Conservation (phyloP, 306 rosid genomes). For the Abrus precatorius region DNA sequence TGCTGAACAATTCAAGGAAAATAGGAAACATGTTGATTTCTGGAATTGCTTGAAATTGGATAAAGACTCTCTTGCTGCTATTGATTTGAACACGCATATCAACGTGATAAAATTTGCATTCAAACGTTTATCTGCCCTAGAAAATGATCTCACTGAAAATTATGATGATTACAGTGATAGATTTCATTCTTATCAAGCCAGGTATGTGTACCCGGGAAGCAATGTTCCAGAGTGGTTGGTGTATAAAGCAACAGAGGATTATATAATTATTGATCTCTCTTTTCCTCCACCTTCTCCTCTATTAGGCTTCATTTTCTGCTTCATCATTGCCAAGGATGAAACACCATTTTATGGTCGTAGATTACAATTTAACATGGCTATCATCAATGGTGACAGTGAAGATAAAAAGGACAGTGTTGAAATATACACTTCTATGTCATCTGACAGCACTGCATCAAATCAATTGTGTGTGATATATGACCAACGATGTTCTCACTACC, state of each 20-base stretch:
- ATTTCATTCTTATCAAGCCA: too few species aligned
- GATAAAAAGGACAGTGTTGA: too few species aligned
- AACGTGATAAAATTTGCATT: not conserved
- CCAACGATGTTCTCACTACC: too few species aligned
- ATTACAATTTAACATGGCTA: not conserved
- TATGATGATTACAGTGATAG: not conserved
- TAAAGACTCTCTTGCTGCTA: not conserved
- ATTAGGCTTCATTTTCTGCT: not conserved
- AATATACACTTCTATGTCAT: too few species aligned
- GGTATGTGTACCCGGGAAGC: not conserved
- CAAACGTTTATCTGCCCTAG: not conserved
- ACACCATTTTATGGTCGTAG: too few species aligned
- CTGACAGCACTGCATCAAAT: too few species aligned
- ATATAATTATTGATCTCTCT: conserved; percentile 7
- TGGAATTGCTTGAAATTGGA: conserved; percentile 29
- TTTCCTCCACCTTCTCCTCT: not conserved
- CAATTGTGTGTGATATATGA: too few species aligned
- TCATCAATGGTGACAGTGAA: too few species aligned
- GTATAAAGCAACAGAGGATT: not conserved
- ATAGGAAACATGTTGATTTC: not conserved
- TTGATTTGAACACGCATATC: conserved; percentile 32
- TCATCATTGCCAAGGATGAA: not conserved
- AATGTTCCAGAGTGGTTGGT: not conserved
- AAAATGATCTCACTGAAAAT: not conserved
- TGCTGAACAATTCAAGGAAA: conserved; percentile 8